Conservation (phyloP, 495 filamentous ascomycete genomes). For the Glonium stellatum region DNA sequence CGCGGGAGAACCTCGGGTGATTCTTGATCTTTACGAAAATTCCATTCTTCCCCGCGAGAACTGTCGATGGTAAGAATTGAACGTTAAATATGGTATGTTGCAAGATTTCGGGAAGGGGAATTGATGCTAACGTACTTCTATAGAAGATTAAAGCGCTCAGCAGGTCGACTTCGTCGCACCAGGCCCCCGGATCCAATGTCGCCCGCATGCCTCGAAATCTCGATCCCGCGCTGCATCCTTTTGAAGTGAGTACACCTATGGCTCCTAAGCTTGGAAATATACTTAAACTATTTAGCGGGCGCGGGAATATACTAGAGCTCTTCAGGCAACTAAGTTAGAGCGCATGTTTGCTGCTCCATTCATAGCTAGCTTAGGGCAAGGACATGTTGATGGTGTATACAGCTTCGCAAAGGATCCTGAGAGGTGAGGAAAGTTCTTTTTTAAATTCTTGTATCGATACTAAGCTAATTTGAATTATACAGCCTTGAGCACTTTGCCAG, state of each 20-base stretch:
- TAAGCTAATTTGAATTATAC: background rate
- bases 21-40: background rate
- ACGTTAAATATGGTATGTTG: background rate
- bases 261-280: background rate
- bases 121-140: background rate
- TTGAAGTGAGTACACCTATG: conserved; percentile 46
- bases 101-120: background rate
- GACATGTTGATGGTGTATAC: conserved; percentile 87
- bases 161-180: conserved; percentile 66
- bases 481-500: conserved; percentile 35
- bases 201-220: conserved; percentile 75
- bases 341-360: conserved; percentile 96
- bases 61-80: background rate
- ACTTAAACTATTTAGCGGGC: conserved; percentile 46
- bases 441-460: background rate
- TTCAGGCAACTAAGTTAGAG: conserved; percentile 90
- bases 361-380: conserved; percentile 74
- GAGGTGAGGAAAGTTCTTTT: background rate
- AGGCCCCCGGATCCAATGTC: conserved; percentile 70
- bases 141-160: conserved; percentile 89
- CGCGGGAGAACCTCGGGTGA: background rate
- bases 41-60: background rate
- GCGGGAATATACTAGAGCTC: conserved; percentile 80
- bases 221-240: conserved; percentile 88
- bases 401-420: conserved; percentile 40